phyloP scores from a whole-genome alignment of 768 basidiomycete genomes.

The Chalciporus piperatus region DNA sequence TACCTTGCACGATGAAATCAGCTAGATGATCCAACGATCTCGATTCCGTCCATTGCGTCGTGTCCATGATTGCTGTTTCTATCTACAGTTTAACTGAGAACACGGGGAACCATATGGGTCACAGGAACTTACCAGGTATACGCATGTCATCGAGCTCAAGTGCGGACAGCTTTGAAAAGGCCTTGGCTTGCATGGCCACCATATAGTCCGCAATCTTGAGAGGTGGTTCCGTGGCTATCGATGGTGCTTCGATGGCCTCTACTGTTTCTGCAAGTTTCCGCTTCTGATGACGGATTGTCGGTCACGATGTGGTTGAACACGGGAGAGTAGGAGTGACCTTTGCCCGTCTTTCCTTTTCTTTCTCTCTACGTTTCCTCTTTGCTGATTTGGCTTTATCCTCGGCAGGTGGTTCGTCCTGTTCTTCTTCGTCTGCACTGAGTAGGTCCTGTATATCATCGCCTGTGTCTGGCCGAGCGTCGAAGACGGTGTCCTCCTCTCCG shows the following conservation, averaged over 20 bases:
- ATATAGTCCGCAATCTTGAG: constrained; percentile 61
- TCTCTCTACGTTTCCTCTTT: constrained; percentile 74
- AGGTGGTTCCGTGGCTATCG: constrained; percentile 58
- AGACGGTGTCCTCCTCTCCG: constrained; percentile 46
- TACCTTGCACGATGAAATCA: constrained; percentile 77
- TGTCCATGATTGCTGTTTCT: constrained; percentile 76
- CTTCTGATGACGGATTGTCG: constrained; percentile 43
- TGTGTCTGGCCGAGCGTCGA: constrained; percentile 26
- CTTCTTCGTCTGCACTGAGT: constrained; percentile 46
- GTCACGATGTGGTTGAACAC: constrained; percentile 5
- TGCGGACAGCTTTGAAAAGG: constrained; percentile 62
- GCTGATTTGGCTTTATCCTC: constrained; percentile 27
- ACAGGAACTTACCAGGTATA: constrained; percentile 65
- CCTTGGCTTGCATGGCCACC: constrained; percentile 61
- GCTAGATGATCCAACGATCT: constrained; percentile 69
- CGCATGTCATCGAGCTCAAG: constrained; percentile 79
- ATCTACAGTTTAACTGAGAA: constrained; percentile 51
- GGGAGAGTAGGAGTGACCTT: constrained; percentile 46
- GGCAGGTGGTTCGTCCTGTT: constrained; percentile 29
- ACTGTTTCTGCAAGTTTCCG: constrained; percentile 53
- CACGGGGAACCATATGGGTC: constrained; percentile 13
- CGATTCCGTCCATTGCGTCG: constrained; percentile 66
- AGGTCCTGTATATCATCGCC: constrained; percentile 38
- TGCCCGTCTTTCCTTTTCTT: constrained; percentile 68
- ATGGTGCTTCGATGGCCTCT: constrained; percentile 38